These are phyloP conservation scores for Globisporangium alternatum DNA, from an alignment of 352 stramenopile genomes.

Conservation along the genomic window DNA sequence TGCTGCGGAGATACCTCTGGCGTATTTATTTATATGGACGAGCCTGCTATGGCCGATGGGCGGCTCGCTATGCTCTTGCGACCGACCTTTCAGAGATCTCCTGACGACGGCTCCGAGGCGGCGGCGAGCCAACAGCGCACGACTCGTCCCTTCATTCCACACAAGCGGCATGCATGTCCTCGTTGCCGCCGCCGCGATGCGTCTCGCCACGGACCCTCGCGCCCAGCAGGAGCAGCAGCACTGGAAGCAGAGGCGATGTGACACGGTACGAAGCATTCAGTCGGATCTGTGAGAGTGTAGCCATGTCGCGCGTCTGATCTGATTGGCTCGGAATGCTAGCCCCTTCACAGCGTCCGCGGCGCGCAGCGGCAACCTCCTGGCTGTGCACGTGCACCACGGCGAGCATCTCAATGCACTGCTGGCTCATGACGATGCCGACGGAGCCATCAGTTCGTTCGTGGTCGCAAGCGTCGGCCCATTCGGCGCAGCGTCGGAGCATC, in stretches of 20 bases:
- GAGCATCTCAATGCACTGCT: constrained; percentile 30
- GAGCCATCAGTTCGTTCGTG: constrained; percentile 26
- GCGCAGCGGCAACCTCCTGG: constrained; percentile 37
- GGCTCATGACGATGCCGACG: not conserved
- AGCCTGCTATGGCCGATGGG: not conserved
- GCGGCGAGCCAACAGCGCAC: not conserved
- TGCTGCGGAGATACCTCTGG: not conserved
- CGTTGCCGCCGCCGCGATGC: constrained; percentile 29
- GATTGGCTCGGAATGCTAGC: constrained; percentile 14
- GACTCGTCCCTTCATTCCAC: not conserved
- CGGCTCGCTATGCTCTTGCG: not conserved
- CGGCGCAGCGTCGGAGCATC: not conserved
- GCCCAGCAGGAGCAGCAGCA: not conserved
- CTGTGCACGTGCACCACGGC: constrained; percentile 54
- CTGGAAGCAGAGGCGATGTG: constrained; percentile 4
- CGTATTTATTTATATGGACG: not conserved
- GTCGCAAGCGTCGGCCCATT: constrained; percentile 28
- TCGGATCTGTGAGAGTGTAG: not conserved
- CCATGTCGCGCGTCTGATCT: not conserved
- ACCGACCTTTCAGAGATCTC: constrained; percentile 8
- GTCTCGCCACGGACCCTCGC: constrained; percentile 21
- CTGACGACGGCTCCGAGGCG: not conserved
- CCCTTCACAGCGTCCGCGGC: constrained; percentile 50
- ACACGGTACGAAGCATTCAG: constrained; percentile 19
- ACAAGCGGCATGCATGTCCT: constrained; percentile 42